Conservation (phyloP, 371 early-diverging fungal species). For the Apophysomyces sp. region DNA sequence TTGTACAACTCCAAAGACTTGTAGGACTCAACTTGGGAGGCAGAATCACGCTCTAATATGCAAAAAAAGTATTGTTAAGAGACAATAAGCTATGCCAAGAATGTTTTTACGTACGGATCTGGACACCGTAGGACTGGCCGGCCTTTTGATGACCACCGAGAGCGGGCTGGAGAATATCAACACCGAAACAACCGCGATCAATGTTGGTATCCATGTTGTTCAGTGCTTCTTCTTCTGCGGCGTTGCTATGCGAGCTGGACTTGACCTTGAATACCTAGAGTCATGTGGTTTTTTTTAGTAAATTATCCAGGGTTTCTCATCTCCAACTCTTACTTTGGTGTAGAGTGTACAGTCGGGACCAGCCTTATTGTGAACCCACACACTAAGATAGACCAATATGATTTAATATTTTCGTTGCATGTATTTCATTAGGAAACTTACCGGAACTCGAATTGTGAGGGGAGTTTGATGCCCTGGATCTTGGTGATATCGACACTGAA, state of each 20-base stretch:
- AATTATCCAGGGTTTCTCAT: not conserved
- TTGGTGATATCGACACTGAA: conserved; percentile 44
- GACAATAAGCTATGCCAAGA: not conserved
- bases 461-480: conserved; percentile 32
- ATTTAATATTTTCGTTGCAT: too few relatives aligned
- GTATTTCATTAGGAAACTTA: conserved; percentile 21
- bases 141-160: conserved; percentile 28
- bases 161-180: conserved; percentile 33
- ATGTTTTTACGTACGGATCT: conserved; percentile 20
- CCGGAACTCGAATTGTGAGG: conserved; percentile 51
- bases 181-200: conserved; percentile 51
- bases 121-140: conserved; percentile 22
- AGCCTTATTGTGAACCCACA: conserved; percentile 39
- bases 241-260: conserved; percentile 37
- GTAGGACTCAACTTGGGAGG: conserved; percentile 34
- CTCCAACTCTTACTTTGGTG: conserved; percentile 33
- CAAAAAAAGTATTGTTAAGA: not conserved
- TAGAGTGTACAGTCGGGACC: conserved; percentile 53
- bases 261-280: conserved; percentile 28
- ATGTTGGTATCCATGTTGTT: conserved; percentile 27
- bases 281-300: not conserved
- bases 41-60: conserved; percentile 33
- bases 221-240: conserved; percentile 30
- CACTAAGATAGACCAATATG: conserved; percentile 25
- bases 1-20: conserved; percentile 34